These are phyloP conservation scores for Populus alba DNA, from an alignment of 345 rosid species.

Conservation along the genomic window DNA sequence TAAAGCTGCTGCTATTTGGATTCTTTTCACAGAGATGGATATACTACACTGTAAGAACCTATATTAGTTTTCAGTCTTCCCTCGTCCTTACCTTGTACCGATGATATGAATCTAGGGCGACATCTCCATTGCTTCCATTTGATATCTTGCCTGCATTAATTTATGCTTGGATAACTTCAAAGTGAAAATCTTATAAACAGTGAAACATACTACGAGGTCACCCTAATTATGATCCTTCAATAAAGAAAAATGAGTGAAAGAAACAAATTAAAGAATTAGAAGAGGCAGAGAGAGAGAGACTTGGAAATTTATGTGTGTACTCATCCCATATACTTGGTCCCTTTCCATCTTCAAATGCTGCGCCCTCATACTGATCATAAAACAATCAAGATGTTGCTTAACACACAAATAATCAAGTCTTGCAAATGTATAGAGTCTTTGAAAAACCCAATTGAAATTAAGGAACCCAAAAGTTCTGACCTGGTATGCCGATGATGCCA, in stretches of 20 bases:
- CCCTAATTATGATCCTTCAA: no score
- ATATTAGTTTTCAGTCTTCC: no score
- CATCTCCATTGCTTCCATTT: constrained; percentile 49
- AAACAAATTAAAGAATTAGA: no score
- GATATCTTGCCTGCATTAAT: constrained; percentile 28
- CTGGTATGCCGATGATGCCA: constrained; percentile 11
- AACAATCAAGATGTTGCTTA: background rate
- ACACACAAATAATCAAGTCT: background rate
- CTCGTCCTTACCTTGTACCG: constrained; percentile 49
- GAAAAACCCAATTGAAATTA: background rate
- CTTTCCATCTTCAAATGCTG: constrained; percentile 5
- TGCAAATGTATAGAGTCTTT: background rate
- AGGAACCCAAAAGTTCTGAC: background rate
- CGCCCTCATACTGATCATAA: constrained; percentile 13
- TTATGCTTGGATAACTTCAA: background rate
- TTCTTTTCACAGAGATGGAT: no score
- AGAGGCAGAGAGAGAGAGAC: background rate
- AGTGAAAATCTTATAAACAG: background rate
- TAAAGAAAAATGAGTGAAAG: no score
- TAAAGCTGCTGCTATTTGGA: no score
- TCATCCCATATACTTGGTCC: constrained; percentile 17
- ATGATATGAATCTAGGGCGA: constrained; percentile 73
- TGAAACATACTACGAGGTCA: no score
- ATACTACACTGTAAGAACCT: no score
- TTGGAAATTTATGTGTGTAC: constrained; percentile 8